Evolutionary conservation across 1,284 basidiomycete genomes (phyloP), one percentile per base, ranked within the genome.

Genomic region (Pholiota adiposa): DNA sequence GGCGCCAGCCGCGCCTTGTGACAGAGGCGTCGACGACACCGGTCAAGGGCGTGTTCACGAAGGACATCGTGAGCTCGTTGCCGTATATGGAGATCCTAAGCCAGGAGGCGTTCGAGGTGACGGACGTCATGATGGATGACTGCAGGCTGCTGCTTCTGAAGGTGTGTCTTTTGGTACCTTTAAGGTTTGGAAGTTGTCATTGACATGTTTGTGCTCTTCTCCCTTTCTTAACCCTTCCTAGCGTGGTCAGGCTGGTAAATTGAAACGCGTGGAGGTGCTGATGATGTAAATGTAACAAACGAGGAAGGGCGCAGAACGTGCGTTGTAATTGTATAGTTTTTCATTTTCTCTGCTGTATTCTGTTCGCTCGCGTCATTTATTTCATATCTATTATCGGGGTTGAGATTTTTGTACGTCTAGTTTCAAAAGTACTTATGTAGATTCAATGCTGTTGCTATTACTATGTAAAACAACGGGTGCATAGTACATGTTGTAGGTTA

Each of bases 71-170:
- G 48, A 80, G 78, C 56, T 72, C 67, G 54, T 65, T 84, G 61
- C 79, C 83, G 4, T 84, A 83, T 64, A 75, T 77, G 44, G 81
- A 83, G 69, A 72, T 79, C 21, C 68, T 80, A 19, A 83, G 78
- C 62, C 67, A 76, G 63, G 77, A 82, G 54, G 69, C 67, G 18
- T 80, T 78, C 60, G 74, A 78, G 56, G 77, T 80, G 38, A 80
- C 78, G 51, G 81, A 83, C 69, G 80, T 82, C 46, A 84, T 83
- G 82, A 79, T 84, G 74, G 83, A 84, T 67, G 81, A 83, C 62
- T 76, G 73, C 63, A 69, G 80, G 59, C 63, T 84, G 50, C 66
- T 83, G 56, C 66, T 83, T 55, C 69, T 83, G 44, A 79, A 78
- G 74, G 80, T 82, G 72, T 70, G 50, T 65, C 36, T 60, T 53